Percentiles rank a stretch among this genome's conserved stretches.
These are phyloP conservation scores for Ascochyta viciae-villosae DNA, from an alignment of 2,329 filamentous ascomycete genomes.

Conservation along the genomic window DNA sequence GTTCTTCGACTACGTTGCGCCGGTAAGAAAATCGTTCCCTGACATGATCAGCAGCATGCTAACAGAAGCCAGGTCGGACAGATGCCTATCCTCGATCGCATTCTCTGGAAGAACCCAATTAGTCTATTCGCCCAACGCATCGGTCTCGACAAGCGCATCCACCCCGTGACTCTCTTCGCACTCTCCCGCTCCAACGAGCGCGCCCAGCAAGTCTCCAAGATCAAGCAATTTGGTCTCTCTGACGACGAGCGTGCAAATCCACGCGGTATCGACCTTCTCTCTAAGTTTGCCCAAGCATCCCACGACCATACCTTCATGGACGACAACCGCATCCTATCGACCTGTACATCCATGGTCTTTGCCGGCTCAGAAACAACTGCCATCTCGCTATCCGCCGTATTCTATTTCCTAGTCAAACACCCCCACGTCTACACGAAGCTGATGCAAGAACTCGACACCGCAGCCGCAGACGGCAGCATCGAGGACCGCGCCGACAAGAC, in stretches of 20 bases:
- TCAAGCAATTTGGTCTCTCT: slow-evolving; percentile 52
- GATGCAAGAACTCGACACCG: slow-evolving; percentile 68
- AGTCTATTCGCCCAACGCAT: slow-evolving; percentile 71
- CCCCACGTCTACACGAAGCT: slow-evolving; percentile 63
- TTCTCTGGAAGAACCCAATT: slow-evolving; percentile 78
- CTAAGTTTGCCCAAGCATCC: slow-evolving; percentile 74
- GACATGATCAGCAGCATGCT: slow-evolving; percentile 5
- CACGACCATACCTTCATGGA: slow-evolving; percentile 75
- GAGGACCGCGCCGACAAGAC: slow-evolving; percentile 58
- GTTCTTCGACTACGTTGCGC: slow-evolving; percentile 74
- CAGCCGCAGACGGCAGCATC: slow-evolving; percentile 59
- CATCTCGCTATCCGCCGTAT: slow-evolving; percentile 73
- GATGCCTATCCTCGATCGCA: slow-evolving; percentile 72
- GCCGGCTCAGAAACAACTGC: slow-evolving; percentile 83
- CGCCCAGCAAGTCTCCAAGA: slow-evolving; percentile 60
- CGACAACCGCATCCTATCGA: slow-evolving; percentile 71
- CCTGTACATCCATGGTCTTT: slow-evolving; percentile 74
- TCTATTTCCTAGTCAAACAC: slow-evolving; percentile 76
- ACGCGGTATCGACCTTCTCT: slow-evolving; percentile 66
- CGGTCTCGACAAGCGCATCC: slow-evolving; percentile 72
- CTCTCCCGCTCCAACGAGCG: slow-evolving; percentile 71
- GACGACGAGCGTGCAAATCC: slow-evolving; percentile 40
- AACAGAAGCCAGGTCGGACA: slow-evolving; percentile 66
- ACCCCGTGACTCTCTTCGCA: slow-evolving; percentile 77
- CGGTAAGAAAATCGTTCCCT: slow-evolving; percentile 55